Conservation (phyloP, 805 yeast species). For the Candida khao-thaluensis region DNA sequence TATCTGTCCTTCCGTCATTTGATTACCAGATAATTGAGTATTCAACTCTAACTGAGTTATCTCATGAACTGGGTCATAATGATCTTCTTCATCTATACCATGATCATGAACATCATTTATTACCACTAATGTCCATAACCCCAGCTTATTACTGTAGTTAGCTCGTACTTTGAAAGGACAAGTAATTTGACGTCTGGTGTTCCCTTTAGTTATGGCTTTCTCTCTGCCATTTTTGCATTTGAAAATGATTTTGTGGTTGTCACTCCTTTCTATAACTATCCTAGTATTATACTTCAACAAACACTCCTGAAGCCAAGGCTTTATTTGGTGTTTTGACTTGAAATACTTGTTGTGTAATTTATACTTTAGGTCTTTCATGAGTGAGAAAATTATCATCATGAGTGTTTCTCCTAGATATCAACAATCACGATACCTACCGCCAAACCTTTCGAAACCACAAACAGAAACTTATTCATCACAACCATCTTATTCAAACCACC, state of each 20-base stretch:
- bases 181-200: conserved; percentile 27
- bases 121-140: conserved; percentile 59
- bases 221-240: conserved; percentile 45
- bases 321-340: conserved; percentile 47
- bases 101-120: conserved; percentile 63
- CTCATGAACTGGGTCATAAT: conserved; percentile 5
- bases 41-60: conserved; percentile 6
- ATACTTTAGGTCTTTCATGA: conserved; percentile 9
- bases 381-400: conserved; percentile 2
- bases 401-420: background rate
- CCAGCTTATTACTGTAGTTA: conserved; percentile 51
- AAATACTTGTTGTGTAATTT: conserved; percentile 7
- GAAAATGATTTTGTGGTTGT: conserved; percentile 58
- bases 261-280: conserved; percentile 63
- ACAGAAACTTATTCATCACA: too few species aligned
- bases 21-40: background rate
- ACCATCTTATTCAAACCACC: too few species aligned
- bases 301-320: conserved; percentile 48
- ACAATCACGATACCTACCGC: background rate
- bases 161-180: conserved; percentile 71
- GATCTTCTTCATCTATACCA: conserved; percentile 7
- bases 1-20: background rate
- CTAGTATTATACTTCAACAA: conserved; percentile 49
- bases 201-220: conserved; percentile 17
- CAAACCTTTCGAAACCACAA: background rate